A percentile compares a stretch with the other conserved stretches of the same genome.
Evolutionary conservation across 129 eudicot genomes (phyloP).

Genomic region (Flaveria sonorensis): DNA sequence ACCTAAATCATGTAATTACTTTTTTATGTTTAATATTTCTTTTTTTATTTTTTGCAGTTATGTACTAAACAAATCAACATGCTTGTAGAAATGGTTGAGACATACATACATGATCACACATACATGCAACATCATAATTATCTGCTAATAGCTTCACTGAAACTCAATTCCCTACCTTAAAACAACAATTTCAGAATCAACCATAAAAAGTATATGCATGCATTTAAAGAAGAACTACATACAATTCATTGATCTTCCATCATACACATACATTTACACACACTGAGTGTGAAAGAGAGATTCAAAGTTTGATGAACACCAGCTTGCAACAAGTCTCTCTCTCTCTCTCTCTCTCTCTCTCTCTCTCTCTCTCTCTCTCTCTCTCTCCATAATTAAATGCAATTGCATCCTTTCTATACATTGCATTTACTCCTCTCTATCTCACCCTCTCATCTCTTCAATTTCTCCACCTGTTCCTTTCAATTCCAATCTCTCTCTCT

Average conservation of each 20-base stretch:
- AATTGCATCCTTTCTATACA: constrained; percentile 45
- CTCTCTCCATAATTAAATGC: constrained; percentile 40
- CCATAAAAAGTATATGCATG: neutral
- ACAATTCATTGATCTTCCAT: neutral
- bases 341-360: constrained; percentile 25
- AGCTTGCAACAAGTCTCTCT: constrained; percentile 38
- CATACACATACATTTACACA: constrained; percentile 27
- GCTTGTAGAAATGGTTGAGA: neutral
- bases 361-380: constrained; percentile 25
- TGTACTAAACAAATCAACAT: neutral
- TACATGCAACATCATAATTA: no score
- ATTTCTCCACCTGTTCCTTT: constrained; percentile 42
- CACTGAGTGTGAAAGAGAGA: constrained; percentile 11
- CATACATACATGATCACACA: neutral
- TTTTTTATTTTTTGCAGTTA: neutral
- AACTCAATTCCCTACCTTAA: neutral
- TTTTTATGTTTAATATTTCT: neutral
- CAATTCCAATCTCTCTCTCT: constrained; percentile 12
- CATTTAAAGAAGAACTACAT: neutral
- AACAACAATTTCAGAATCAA: neutral
- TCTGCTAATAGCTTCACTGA: neutral
- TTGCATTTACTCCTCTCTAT: constrained; percentile 42
- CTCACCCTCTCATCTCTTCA: constrained; percentile 45
- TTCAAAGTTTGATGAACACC: constrained; percentile 30
- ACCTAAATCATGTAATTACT: neutral